Evolutionary conservation across 1,139 yeast genomes (phyloP).

Genomic region (Nakaseomyces sp.): DNA sequence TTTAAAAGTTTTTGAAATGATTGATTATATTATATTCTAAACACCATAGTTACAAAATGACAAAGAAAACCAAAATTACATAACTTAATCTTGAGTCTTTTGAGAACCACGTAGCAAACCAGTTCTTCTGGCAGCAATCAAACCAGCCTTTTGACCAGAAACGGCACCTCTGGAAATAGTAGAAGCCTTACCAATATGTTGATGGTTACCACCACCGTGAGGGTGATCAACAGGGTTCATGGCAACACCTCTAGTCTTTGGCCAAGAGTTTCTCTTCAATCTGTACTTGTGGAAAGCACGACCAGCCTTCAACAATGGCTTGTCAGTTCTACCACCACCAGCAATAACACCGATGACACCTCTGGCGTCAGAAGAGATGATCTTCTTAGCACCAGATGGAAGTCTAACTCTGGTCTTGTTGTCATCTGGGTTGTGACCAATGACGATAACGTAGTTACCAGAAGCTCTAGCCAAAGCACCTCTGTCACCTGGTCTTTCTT

Average conservation of each 20-base stretch:
- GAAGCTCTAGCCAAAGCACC: conserved; percentile 99
- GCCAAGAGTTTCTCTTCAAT: conserved; percentile 99
- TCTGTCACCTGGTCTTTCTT: conserved; percentile 99
- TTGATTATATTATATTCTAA: conserved; percentile 8
- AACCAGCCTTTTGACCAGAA: conserved; percentile 99
- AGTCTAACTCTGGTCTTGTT: conserved; percentile 98
- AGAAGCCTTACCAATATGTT: conserved; percentile 99
- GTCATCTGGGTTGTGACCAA: conserved; percentile 99
- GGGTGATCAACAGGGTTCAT: conserved; percentile 99
- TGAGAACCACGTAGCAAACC: conserved; percentile 92
- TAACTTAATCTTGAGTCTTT: conserved; percentile 10
- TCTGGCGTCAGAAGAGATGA: conserved; percentile 91
- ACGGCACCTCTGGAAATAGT: conserved; percentile 99
- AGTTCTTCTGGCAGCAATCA: conserved; percentile 99
- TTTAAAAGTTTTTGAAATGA: conserved; percentile 6
- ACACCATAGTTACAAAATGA: conserved; percentile 9
- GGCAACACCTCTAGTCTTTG: conserved; percentile 99
- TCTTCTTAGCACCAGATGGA: conserved; percentile 98
- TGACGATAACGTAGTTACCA: conserved; percentile 97
- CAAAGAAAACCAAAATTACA: conserved; percentile 12
- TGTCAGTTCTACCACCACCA: conserved; percentile 99
- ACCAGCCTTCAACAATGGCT: conserved; percentile 99
- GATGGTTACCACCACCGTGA: conserved; percentile 99
- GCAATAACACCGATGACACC: conserved; percentile 99
- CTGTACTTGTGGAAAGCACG: conserved; percentile 99